A percentile compares a stretch with the other conserved stretches of the same genome.
phyloP scores from a whole-genome alignment of 2,329 filamentous ascomycete species.

The Chalara sp. region DNA sequence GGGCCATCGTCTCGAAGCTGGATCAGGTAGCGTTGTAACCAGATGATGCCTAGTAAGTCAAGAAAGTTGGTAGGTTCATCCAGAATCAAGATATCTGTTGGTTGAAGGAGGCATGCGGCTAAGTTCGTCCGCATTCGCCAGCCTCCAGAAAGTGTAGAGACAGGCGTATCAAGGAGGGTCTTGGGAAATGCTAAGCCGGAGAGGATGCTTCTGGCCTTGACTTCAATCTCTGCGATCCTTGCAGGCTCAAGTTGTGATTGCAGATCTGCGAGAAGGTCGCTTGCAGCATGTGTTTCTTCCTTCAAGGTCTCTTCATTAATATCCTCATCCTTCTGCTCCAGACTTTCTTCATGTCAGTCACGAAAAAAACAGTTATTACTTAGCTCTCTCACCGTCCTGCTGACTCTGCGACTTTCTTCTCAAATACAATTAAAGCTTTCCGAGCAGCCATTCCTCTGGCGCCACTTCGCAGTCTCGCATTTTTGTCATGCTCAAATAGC shows the following conservation, averaged over 20 bases:
- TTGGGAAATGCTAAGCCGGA: conserved; percentile 53
- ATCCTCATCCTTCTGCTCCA: conserved; percentile 46
- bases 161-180: conserved; percentile 48
- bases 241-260: conserved; percentile 62
- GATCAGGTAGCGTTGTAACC: conserved; percentile 70
- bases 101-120: conserved; percentile 60
- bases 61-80: conserved; percentile 87
- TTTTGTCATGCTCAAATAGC: conserved; percentile 64
- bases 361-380: background rate
- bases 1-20: conserved; percentile 43
- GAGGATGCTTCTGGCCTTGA: conserved; percentile 59
- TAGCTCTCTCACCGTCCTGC: conserved; percentile 20
- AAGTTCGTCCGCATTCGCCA: conserved; percentile 67
- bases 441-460: conserved; percentile 67
- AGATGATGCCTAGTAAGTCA: conserved; percentile 76
- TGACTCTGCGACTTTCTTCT: conserved; percentile 56
- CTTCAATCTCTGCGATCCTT: conserved; percentile 57
- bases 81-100: conserved; percentile 69
- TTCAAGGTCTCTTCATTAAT: conserved; percentile 52
- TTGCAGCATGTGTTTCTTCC: conserved; percentile 60
- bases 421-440: conserved; percentile 65
- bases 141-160: conserved; percentile 66
- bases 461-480: conserved; percentile 68
- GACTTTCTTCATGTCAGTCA: conserved; percentile 12
- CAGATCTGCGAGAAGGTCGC: conserved; percentile 62